Evolutionary conservation across 164 flowering plant genomes (phyloP).

Genomic region (Umbilicus rupestris): DNA sequence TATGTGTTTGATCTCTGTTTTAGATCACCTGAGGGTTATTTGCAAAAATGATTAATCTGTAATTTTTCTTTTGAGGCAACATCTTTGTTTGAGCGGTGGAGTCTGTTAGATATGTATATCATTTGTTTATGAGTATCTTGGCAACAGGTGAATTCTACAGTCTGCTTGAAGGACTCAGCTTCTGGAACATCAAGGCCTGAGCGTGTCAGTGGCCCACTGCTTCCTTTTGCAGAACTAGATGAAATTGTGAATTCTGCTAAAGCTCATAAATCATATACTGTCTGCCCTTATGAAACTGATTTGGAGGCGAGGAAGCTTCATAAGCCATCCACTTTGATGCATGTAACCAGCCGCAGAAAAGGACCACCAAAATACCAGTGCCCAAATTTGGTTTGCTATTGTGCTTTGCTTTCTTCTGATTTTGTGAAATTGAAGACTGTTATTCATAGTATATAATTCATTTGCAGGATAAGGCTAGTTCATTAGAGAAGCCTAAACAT

Average conservation of each 20-base stretch:
- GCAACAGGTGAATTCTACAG: conserved; percentile 24
- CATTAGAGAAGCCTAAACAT: background rate
- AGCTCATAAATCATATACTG: conserved; percentile 14
- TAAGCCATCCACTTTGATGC: conserved; percentile 52
- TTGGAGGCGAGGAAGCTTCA: conserved; percentile 45
- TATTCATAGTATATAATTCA: background rate
- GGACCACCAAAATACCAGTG: conserved; percentile 36
- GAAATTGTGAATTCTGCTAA: conserved; percentile 22
- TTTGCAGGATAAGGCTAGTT: background rate
- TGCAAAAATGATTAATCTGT: background rate
- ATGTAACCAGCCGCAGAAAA: conserved; percentile 84
- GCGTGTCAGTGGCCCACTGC: conserved; percentile 39
- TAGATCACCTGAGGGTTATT: background rate
- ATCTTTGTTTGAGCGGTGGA: background rate
- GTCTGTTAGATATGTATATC: background rate
- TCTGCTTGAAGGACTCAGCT: conserved; percentile 25
- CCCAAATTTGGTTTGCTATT: conserved; percentile 31
- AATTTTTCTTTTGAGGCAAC: background rate
- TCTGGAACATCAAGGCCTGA: conserved; percentile 26
- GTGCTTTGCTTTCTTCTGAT: background rate
- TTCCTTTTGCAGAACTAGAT: conserved; percentile 62
- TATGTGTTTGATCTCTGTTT: too few relatives aligned
- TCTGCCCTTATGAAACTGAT: conserved; percentile 11
- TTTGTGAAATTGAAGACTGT: background rate
- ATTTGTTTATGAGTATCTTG: background rate